A percentile compares a stretch with the other conserved stretches of the same genome.
These are phyloP conservation scores for Ceratobasidium sp. DNA, from an alignment of 1,284 basidiomycete species.

Conservation along the genomic window DNA sequence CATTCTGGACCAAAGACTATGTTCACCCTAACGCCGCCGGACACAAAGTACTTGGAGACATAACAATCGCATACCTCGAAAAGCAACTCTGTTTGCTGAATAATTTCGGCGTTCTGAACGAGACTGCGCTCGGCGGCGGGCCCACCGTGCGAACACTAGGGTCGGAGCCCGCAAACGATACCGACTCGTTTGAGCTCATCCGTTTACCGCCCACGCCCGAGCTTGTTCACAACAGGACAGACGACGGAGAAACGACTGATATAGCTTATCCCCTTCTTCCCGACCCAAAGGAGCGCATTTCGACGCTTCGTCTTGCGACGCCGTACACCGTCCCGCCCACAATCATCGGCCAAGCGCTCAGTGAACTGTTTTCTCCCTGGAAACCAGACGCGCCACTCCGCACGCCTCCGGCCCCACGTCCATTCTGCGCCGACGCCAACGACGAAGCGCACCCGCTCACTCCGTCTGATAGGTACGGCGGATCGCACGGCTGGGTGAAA, in stretches of 20 bases:
- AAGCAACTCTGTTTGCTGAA: conserved; percentile 40
- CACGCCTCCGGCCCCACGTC: conserved; percentile 37
- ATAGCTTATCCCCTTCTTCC: conserved; percentile 45
- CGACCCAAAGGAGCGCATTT: conserved; percentile 39
- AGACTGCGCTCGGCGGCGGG: conserved; percentile 46
- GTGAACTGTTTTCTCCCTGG: conserved; percentile 45
- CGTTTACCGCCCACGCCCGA: conserved; percentile 35
- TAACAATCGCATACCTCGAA: conserved; percentile 46
- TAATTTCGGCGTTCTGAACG: conserved; percentile 39
- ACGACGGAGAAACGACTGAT: conserved; percentile 43
- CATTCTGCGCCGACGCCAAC: conserved; percentile 48
- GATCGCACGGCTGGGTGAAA: conserved; percentile 42
- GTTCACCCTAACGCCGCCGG: conserved; percentile 46
- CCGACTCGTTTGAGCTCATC: conserved; percentile 42
- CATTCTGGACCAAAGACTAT: conserved; percentile 46
- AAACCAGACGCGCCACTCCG: conserved; percentile 32
- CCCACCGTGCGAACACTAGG: conserved; percentile 25
- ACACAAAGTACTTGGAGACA: conserved; percentile 43
- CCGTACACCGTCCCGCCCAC: conserved; percentile 45
- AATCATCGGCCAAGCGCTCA: conserved; percentile 42
- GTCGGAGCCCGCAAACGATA: conserved; percentile 31
- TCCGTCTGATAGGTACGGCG: conserved; percentile 39
- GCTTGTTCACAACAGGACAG: conserved; percentile 38
- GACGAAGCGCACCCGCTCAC: conserved; percentile 45
- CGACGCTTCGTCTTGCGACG: conserved; percentile 37